These are phyloP conservation scores for Ramichloridium luteum DNA, from an alignment of 2,329 filamentous ascomycete genomes.

Conservation along the genomic window DNA sequence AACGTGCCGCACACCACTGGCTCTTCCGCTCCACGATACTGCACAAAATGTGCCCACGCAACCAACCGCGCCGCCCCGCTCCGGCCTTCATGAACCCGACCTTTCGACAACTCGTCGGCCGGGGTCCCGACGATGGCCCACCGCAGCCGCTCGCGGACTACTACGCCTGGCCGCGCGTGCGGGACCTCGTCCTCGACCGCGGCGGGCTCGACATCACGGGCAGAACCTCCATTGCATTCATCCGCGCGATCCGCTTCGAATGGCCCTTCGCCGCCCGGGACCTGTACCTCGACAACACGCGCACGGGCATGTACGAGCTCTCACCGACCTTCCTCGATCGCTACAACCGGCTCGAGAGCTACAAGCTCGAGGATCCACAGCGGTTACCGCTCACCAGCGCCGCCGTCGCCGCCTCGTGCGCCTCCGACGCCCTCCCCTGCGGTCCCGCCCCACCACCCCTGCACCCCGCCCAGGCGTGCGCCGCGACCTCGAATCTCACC, in stretches of 20 bases:
- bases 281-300: too few species aligned
- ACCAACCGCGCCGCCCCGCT: constrained; percentile 8
- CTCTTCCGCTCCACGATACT: constrained; percentile 12
- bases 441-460: too few species aligned
- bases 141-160: constrained; percentile 10
- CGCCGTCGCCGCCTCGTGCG: too few species aligned
- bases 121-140: too few species aligned
- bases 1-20: constrained; percentile 12
- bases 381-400: too few species aligned
- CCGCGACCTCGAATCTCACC: too few species aligned
- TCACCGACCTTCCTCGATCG: too few species aligned
- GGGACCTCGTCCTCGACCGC: constrained; percentile 9
- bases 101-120: constrained; percentile 3
- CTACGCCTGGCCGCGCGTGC: constrained; percentile 13
- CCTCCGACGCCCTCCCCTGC: too few species aligned
- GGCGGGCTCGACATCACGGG: constrained; percentile 9
- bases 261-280: constrained; percentile 13
- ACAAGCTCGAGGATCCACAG: too few species aligned
- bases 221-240: constrained; percentile 10
- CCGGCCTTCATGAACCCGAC: constrained; percentile 10
- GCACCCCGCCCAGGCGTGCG: not conserved
- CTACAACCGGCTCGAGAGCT: too few species aligned
- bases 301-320: too few species aligned
- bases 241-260: constrained; percentile 13
- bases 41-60: constrained; percentile 14